A percentile compares a stretch with the other conserved stretches of the same genome.
Evolutionary conservation across 768 basidiomycete species (phyloP).

Genomic region (Cyclocybe aegerita): DNA sequence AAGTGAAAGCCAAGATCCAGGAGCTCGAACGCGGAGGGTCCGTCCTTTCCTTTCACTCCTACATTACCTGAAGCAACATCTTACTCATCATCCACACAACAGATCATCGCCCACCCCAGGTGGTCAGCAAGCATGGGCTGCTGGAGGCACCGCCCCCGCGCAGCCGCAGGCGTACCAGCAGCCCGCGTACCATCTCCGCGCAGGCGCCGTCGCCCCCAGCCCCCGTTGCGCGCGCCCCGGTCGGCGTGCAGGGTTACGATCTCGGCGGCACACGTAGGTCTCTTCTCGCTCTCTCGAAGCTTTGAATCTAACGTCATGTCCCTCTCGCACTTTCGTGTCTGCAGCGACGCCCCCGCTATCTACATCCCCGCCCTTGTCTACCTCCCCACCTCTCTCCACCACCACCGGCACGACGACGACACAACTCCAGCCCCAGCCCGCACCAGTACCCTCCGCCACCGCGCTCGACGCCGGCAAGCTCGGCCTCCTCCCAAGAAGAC

Average conservation of each 20-base stretch:
- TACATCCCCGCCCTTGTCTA: neutral
- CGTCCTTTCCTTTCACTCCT: neutral
- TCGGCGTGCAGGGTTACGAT: constrained; percentile 15
- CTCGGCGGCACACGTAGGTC: constrained; percentile 1
- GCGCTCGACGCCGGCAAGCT: constrained; percentile 50
- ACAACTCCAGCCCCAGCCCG: constrained; percentile 15
- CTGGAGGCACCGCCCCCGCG: constrained; percentile 1
- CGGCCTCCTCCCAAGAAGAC: constrained; percentile 75
- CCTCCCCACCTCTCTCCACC: constrained; percentile 1
- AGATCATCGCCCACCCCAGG: neutral
- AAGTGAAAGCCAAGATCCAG: constrained; percentile 82
- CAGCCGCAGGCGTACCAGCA: constrained; percentile 12
- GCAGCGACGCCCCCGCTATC: neutral
- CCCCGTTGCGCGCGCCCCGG: neutral
- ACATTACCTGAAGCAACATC: neutral
- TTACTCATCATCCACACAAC: neutral
- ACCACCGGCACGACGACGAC: neutral
- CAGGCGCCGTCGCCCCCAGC: neutral
- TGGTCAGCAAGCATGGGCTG: too few species aligned
- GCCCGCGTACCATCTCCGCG: constrained; percentile 8
- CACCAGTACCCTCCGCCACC: constrained; percentile 6
- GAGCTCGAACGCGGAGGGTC: constrained; percentile 66
- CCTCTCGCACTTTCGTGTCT: too few species aligned
- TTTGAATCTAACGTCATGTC: too few species aligned
- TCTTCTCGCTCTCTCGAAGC: too few species aligned